Evolutionary conservation across 257 asterid genomes (phyloP).

Genomic region (Paulownia fortunei): DNA sequence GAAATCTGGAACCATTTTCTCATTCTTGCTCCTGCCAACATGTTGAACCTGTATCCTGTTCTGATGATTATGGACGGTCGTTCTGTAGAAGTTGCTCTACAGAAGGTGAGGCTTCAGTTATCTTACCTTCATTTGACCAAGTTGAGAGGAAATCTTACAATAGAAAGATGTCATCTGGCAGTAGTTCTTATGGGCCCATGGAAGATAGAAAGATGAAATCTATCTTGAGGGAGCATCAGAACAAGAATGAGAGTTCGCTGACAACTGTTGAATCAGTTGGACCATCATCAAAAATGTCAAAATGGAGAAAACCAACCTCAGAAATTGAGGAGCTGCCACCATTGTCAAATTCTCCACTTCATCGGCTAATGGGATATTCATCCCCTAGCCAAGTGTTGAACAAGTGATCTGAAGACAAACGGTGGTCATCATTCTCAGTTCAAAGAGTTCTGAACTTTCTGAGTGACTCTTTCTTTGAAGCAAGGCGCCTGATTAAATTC

Average conservation of each 20-base stretch:
- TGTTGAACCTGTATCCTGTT: slow-evolving; percentile 56
- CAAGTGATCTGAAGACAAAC: slow-evolving; percentile 26
- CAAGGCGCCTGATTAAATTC: neutral
- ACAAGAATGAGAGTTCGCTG: slow-evolving; percentile 2
- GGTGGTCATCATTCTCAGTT: neutral
- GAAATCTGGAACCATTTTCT: slow-evolving; percentile 38
- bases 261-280: slow-evolving; percentile 41
- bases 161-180: slow-evolving; percentile 41
- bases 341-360: slow-evolving; percentile 65
- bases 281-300: slow-evolving; percentile 44
- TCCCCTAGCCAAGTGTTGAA: slow-evolving; percentile 67
- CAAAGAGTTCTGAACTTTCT: neutral
- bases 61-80: slow-evolving; percentile 65
- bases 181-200: slow-evolving; percentile 32
- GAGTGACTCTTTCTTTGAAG: neutral
- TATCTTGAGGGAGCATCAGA: slow-evolving; percentile 30
- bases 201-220: slow-evolving; percentile 68
- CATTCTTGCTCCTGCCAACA: slow-evolving; percentile 34
- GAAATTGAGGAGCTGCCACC: slow-evolving; percentile 58
- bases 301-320: slow-evolving; percentile 43
- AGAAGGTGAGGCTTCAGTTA: slow-evolving; percentile 47
- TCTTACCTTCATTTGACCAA: slow-evolving; percentile 32
- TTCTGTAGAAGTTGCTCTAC: slow-evolving; percentile 59
- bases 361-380: slow-evolving; percentile 87
- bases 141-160: slow-evolving; percentile 36